Conservation (phyloP, 495 filamentous ascomycete species). For the Tuber melanosporum region DNA sequence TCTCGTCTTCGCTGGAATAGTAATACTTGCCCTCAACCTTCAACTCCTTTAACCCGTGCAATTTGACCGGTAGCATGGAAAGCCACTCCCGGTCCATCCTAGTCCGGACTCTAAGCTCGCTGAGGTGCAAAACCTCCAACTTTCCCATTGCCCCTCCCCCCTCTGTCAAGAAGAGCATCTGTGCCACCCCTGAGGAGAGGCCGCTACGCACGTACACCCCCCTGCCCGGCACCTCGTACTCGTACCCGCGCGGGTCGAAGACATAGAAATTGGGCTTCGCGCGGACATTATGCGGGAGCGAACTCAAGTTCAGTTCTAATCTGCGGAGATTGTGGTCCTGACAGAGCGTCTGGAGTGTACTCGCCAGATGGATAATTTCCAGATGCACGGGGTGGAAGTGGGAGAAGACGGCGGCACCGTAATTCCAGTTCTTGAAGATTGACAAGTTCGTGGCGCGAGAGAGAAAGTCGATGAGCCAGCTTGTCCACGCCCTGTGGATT, state of each 20-base stretch:
- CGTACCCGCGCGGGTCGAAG: conserved; percentile 1
- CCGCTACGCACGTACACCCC: neutral
- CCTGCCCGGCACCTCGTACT: conserved; percentile 3
- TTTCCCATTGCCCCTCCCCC: neutral
- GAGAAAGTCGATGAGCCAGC: neutral
- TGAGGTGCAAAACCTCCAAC: conserved; percentile 3
- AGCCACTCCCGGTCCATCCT: neutral
- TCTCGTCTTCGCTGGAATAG: neutral
- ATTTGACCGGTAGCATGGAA: neutral
- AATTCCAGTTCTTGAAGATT: neutral
- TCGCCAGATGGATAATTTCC: neutral
- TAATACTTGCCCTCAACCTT: neutral
- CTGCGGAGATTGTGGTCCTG: neutral
- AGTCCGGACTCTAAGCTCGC: neutral
- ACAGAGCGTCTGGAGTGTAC: neutral
- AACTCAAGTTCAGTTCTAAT: neutral
- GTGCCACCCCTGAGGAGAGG: neutral
- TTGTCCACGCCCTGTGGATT: neutral
- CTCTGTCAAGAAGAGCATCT: neutral
- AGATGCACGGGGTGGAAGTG: neutral
- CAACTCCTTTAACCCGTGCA: neutral
- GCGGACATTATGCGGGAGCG: neutral
- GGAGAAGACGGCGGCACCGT: neutral
- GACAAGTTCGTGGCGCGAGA: neutral
- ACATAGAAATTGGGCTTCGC: neutral